A percentile compares a stretch with the other conserved stretches of the same genome.
Conservation (phyloP, 768 basidiomycete genomes). For the Rhodocollybia butyracea region DNA sequence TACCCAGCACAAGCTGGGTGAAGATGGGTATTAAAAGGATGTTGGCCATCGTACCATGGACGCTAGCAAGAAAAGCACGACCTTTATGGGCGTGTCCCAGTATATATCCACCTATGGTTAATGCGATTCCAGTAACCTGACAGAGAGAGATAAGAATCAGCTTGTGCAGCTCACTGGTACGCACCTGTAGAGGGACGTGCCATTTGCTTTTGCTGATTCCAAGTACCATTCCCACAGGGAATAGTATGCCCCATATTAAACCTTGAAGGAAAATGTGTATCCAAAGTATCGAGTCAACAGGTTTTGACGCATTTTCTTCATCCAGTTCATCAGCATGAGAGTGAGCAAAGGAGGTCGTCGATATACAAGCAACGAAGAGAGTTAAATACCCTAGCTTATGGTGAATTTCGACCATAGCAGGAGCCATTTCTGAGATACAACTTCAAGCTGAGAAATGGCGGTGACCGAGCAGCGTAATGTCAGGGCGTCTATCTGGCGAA, state of each 20-base stretch:
- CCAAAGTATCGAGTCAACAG: slow-evolving; percentile 77
- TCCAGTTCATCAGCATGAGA: slow-evolving; percentile 58
- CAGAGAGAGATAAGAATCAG: neutral
- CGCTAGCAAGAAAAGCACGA: slow-evolving; percentile 67
- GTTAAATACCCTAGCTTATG: neutral
- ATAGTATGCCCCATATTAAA: slow-evolving; percentile 80
- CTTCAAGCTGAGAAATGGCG: too few relatives aligned
- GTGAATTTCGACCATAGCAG: neutral
- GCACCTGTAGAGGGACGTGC: slow-evolving; percentile 87
- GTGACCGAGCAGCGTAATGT: neutral
- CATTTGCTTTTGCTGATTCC: slow-evolving; percentile 77
- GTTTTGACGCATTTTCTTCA: slow-evolving; percentile 60
- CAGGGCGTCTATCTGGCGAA: neutral
- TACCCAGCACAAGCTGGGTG: slow-evolving; percentile 67
- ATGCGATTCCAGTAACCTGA: slow-evolving; percentile 61
- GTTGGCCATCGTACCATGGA: slow-evolving; percentile 68
- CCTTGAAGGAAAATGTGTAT: slow-evolving; percentile 81
- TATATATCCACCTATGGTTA: slow-evolving; percentile 71
- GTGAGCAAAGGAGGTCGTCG: slow-evolving; percentile 38
- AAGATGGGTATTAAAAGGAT: slow-evolving; percentile 64
- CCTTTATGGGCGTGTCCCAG: slow-evolving; percentile 89
- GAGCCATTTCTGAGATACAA: too few relatives aligned
- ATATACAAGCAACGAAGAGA: neutral
- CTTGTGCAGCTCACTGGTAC: slow-evolving; percentile 11
- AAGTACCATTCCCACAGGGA: slow-evolving; percentile 81